phyloP scores from a whole-genome alignment of 2,329 filamentous ascomycete genomes.

The Penicillium sp. region DNA sequence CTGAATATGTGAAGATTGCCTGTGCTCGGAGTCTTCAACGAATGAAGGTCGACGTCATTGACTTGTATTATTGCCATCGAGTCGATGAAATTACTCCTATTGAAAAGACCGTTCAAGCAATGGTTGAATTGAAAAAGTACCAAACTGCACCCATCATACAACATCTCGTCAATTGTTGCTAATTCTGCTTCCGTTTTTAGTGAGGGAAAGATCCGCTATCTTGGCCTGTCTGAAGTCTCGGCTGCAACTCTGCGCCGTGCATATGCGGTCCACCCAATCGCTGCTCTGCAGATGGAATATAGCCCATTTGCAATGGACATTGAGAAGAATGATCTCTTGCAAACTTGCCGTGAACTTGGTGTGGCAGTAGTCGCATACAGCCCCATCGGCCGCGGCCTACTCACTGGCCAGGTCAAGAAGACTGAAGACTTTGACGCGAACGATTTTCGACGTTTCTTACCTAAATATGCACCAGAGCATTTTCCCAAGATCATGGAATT shows the following conservation, averaged over 20 bases:
- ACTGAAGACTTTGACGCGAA: conserved; percentile 47
- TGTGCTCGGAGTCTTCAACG: conserved; percentile 38
- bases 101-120: conserved; percentile 46
- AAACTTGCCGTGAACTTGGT: conserved; percentile 59
- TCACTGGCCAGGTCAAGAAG: conserved; percentile 53
- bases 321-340: conserved; percentile 52
- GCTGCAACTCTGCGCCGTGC: conserved; percentile 51
- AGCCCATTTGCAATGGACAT: conserved; percentile 50
- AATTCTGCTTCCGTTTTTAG: conserved; percentile 6
- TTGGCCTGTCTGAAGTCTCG: conserved; percentile 51
- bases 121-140: conserved; percentile 45
- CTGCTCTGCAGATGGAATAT: conserved; percentile 55
- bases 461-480: conserved; percentile 53
- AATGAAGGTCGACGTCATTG: conserved; percentile 40
- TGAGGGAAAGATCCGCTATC: conserved; percentile 50
- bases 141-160: not conserved
- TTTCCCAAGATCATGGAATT: conserved; percentile 57
- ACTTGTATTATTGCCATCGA: conserved; percentile 49
- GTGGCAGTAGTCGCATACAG: conserved; percentile 59
- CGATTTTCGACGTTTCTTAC: conserved; percentile 50
- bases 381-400: conserved; percentile 60
- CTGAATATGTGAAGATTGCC: conserved; percentile 36
- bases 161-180: not conserved
- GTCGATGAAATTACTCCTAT: conserved; percentile 46
- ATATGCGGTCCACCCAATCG: conserved; percentile 47